Percentiles rank a stretch among this genome's conserved stretches.
Evolutionary conservation across 140 eudicot genomes (phyloP).

Genomic region (Ambrosia hybrid): DNA sequence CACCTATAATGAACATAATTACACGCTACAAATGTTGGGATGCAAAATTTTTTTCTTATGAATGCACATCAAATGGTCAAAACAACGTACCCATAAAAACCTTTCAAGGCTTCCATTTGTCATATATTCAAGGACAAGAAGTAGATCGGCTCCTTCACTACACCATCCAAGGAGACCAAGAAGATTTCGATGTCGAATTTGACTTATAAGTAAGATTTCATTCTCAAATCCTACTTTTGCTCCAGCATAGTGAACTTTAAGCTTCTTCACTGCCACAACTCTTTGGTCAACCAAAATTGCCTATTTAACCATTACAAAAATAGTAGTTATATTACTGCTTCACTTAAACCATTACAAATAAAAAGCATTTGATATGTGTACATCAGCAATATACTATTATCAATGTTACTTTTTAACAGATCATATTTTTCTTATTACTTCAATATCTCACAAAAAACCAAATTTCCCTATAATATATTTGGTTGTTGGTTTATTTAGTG

Average conservation of each 20-base stretch:
- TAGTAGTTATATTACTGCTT: too few species aligned
- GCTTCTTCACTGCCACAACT: constrained; percentile 24
- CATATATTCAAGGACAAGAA: background rate
- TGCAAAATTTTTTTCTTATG: background rate
- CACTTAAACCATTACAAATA: too few species aligned
- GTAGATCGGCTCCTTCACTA: constrained; percentile 12
- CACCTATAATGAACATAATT: constrained; percentile 34
- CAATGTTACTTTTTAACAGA: too few species aligned
- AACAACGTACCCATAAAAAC: constrained; percentile 32
- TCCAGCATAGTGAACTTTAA: constrained; percentile 23
- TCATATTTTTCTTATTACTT: too few species aligned
- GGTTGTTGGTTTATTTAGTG: too few species aligned
- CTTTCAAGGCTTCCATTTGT: constrained; percentile 33
- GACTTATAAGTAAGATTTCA: constrained; percentile 49
- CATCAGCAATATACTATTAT: background rate
- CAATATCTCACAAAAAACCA: too few species aligned
- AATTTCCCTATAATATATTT: too few species aligned
- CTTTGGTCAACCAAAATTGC: too few species aligned
- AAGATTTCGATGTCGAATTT: constrained; percentile 49
- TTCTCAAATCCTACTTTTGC: constrained; percentile 41
- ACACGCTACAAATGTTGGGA: background rate
- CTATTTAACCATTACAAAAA: too few species aligned
- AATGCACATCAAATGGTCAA: background rate
- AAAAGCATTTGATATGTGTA: too few species aligned
- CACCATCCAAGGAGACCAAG: constrained; percentile 41